Evolutionary conservation across 2,329 filamentous ascomycete species (phyloP).

Genomic region (Talaromyces piceae): DNA sequence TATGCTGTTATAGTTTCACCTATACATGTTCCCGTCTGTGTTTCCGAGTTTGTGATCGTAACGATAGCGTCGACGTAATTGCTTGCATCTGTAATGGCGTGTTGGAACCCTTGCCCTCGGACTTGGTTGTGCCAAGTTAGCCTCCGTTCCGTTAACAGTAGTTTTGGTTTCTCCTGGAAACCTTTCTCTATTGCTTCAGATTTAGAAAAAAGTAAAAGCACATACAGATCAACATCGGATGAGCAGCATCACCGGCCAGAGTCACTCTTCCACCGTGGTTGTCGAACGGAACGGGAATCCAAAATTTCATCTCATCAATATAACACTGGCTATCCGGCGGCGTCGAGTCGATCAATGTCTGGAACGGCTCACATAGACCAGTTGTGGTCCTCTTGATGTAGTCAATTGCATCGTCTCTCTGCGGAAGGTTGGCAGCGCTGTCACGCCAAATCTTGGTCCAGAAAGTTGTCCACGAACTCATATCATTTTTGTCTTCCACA

Average conservation of each 20-base stretch:
- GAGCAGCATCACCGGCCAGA: conserved; percentile 6
- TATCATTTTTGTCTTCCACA: conserved; percentile 6
- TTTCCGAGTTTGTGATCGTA: neutral
- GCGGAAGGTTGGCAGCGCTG: neutral
- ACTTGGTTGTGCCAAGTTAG: neutral
- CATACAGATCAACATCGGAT: conserved; percentile 9
- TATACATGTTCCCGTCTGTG: neutral
- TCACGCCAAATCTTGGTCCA: conserved; percentile 9
- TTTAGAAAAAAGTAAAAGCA: too few species aligned
- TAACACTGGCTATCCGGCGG: conserved; percentile 4
- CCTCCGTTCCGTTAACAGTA: too few species aligned
- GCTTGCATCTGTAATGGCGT: conserved; percentile 6
- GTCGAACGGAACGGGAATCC: conserved; percentile 5
- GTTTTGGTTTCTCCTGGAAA: too few species aligned
- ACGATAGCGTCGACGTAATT: conserved; percentile 6
- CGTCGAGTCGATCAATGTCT: conserved; percentile 5
- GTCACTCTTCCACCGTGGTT: conserved; percentile 7
- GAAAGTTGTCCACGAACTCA: conserved; percentile 7
- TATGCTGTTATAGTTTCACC: conserved; percentile 1
- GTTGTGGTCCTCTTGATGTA: conserved; percentile 6
- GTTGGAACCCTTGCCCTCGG: conserved; percentile 8
- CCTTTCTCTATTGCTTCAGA: too few species aligned
- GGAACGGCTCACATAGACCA: conserved; percentile 7
- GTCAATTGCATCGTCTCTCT: neutral
- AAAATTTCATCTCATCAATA: conserved; percentile 9